These are phyloP conservation scores for Mucuna pruriens DNA, from an alignment of 306 rosid species.

Conservation along the genomic window DNA sequence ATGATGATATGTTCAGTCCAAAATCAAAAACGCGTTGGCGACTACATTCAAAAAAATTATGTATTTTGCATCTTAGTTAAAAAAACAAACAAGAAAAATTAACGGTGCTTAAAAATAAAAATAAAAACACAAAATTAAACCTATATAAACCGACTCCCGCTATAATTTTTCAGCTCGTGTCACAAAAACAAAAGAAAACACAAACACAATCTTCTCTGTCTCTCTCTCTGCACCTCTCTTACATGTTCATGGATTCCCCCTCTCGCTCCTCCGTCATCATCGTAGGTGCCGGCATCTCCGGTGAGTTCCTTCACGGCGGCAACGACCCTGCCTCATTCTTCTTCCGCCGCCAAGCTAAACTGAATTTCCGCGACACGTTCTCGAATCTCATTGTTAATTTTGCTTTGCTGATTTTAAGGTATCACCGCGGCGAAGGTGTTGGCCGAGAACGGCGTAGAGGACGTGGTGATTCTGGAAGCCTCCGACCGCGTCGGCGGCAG, in stretches of 20 bases:
- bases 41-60: too few species aligned
- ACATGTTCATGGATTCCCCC: slow-evolving; percentile 64
- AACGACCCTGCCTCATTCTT: slow-evolving; percentile 1
- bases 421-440: slow-evolving; percentile 83
- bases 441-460: slow-evolving; percentile 74
- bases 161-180: slow-evolving; percentile 46
- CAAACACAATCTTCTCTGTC: neutral
- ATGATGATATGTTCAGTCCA: neutral
- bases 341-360: neutral
- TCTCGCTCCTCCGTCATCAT: slow-evolving; percentile 81
- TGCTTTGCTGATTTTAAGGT: slow-evolving; percentile 48
- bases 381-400: slow-evolving; percentile 28
- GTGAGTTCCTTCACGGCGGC: slow-evolving; percentile 40
- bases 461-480: slow-evolving; percentile 82
- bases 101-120: neutral
- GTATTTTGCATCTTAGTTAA: too few species aligned
- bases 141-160: slow-evolving; percentile 87
- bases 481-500: slow-evolving; percentile 96
- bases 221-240: neutral
- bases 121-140: neutral
- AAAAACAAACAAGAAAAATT: too few species aligned
- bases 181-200: neutral
- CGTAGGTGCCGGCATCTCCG: slow-evolving; percentile 93
- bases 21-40: slow-evolving; percentile 23
- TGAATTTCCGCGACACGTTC: too few species aligned